phyloP scores from a whole-genome alignment of 208 protist species.

The Trypanosoma cruzi region DNA sequence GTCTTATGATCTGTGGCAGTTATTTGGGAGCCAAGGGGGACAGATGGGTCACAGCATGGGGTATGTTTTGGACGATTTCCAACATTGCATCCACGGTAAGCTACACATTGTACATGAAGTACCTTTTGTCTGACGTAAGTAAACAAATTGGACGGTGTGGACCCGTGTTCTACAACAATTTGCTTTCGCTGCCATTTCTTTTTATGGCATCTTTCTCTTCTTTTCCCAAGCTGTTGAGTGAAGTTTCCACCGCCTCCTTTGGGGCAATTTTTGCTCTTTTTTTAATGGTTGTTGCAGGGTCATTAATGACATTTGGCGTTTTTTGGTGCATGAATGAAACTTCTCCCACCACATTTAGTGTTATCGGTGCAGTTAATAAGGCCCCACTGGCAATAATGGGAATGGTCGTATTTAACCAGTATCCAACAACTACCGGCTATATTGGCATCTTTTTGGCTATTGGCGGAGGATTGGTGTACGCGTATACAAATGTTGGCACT shows the following conservation, averaged over 20 bases:
- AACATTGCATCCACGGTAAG: slow-evolving; percentile 75
- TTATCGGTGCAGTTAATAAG: slow-evolving; percentile 86
- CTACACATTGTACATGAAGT: slow-evolving; percentile 92
- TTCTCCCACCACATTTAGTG: slow-evolving; percentile 91
- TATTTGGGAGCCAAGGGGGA: slow-evolving; percentile 49
- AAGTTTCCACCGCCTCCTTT: slow-evolving; percentile 13
- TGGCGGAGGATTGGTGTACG: slow-evolving; percentile 76
- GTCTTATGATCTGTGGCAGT: slow-evolving; percentile 24
- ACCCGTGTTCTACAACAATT: slow-evolving; percentile 90
- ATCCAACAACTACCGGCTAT: slow-evolving; percentile 66
- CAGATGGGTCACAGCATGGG: slow-evolving; percentile 69
- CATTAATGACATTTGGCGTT: slow-evolving; percentile 81
- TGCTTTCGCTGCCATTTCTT: slow-evolving; percentile 81
- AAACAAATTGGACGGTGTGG: slow-evolving; percentile 72
- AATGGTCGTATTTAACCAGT: slow-evolving; percentile 86
- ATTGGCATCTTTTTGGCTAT: slow-evolving; percentile 75
- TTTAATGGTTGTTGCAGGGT: slow-evolving; percentile 59
- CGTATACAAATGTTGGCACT: slow-evolving; percentile 50
- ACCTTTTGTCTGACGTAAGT: slow-evolving; percentile 49
- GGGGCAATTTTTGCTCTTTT: slow-evolving; percentile 37
- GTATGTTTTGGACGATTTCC: slow-evolving; percentile 80
- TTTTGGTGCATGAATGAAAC: slow-evolving; percentile 91
- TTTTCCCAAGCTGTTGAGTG: slow-evolving; percentile 9
- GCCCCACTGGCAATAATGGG: slow-evolving; percentile 81
- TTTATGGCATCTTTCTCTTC: slow-evolving; percentile 27